A percentile compares a stretch with the other conserved stretches of the same genome.
Conservation (phyloP, 441 rosid species). For the Cnidoscolus chayamansa region DNA sequence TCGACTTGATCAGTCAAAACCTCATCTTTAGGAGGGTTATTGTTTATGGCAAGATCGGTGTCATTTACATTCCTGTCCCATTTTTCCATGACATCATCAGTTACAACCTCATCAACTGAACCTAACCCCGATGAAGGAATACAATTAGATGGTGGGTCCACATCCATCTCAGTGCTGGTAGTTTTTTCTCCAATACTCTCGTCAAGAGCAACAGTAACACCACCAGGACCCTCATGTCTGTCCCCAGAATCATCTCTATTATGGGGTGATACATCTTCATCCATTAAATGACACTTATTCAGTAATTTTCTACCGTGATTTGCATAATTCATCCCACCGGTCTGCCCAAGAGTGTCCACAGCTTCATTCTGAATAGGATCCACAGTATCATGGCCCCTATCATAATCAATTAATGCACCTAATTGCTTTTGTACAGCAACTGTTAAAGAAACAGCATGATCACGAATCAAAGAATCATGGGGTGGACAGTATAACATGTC, state of each 20-base stretch:
- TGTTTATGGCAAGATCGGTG: neutral
- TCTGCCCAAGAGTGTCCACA: slow-evolving; percentile 20
- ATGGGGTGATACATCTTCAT: slow-evolving; percentile 20
- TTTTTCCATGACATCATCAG: slow-evolving; percentile 24
- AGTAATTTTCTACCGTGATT: slow-evolving; percentile 23
- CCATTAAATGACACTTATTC: slow-evolving; percentile 13
- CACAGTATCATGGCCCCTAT: slow-evolving; percentile 18
- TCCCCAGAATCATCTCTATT: slow-evolving; percentile 15
- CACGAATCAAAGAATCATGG: slow-evolving; percentile 68
- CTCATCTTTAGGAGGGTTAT: slow-evolving; percentile 15
- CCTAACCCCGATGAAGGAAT: slow-evolving; percentile 22
- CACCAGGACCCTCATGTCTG: slow-evolving; percentile 16
- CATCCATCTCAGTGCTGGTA: slow-evolving; percentile 25
- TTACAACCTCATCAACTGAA: slow-evolving; percentile 22
- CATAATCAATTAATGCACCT: slow-evolving; percentile 31
- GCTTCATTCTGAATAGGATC: slow-evolving; percentile 23
- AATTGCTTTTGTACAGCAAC: slow-evolving; percentile 58
- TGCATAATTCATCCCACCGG: slow-evolving; percentile 11
- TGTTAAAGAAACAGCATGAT: slow-evolving; percentile 69
- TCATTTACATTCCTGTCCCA: slow-evolving; percentile 12
- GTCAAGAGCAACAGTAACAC: slow-evolving; percentile 23
- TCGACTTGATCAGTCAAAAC: slow-evolving; percentile 13
- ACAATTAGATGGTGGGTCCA: slow-evolving; percentile 23
- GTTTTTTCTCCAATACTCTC: slow-evolving; percentile 25
- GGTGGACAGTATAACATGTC: slow-evolving; percentile 60